Evolutionary conservation across 306 rosid species (phyloP), one percentile per base, ranked within the genome.

Genomic region (Trifolium dubium): DNA sequence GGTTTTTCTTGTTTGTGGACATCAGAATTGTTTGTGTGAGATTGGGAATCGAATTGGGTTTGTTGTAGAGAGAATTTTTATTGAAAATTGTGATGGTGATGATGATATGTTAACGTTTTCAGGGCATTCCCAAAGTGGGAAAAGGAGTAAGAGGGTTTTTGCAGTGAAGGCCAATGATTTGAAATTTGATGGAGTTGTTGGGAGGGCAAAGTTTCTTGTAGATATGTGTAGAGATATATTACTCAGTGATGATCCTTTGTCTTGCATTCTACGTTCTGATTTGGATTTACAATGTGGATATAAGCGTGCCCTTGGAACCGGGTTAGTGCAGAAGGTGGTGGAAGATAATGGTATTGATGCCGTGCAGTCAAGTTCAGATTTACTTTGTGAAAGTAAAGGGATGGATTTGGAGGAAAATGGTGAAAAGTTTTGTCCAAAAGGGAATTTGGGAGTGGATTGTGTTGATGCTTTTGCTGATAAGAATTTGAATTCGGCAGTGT

Each of bases 191-290:
- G 53, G 77, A 19, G 54, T 81, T 60, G 6, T 82, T 73, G 75
- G 61, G 30, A 83, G 90, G 61, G 90, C 86, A 14, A 82, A 51
- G 49, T 77, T 77, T 68, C 83, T 91, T 69, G 49, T 75, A 19
- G 81, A 72, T 73, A 68, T 60, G 76, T 91, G 93, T 51, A 82
- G 84, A 39, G 81, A 62, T 18, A 81, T 88, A 56, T 80, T 91
- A 84, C 84, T 78, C 1, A 85, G 87, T 29, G 77, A 85, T 69
- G 96, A 90, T 67, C 92, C 96, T 30, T 19, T 83, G 54, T 69
- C 86, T 37, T 70, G 72, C 73, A 73, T 88, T 75, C 14, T 29
- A 15, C 80, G 55, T 19, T 63, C 63, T 54, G 30, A 61, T 32
- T 64, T 55, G 1, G 81, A 74, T 66, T 43, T 13, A 17, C 46